Evolutionary conservation across 2,329 filamentous ascomycete species (phyloP), one percentile per base, ranked within the genome.

Genomic region (Pseudogymnoascus sp.): DNA sequence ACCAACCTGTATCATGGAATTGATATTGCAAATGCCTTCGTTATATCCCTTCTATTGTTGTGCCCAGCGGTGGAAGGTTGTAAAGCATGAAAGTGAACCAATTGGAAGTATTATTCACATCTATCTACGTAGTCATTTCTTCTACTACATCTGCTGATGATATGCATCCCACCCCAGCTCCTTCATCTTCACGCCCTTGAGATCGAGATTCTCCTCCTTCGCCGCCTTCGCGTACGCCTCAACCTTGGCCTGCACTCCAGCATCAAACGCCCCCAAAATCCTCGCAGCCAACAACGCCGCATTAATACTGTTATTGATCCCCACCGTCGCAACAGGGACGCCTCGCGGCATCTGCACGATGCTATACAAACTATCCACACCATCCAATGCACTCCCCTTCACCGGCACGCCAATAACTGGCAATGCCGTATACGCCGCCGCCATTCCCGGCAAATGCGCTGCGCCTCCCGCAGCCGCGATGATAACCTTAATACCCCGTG

Each of bases 351-450:
- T 91, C 72, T 91, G 88, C 3, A 90, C 87, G 67, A 91, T 91
- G 69, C 85, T 88, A 62, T 88, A 77, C 63, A 92, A 75, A 66
- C 84, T 87, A 72, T 92, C 89, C 65, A 87, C 77, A 2, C 89
- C 89, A 70, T 91, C 89, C 5, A 91, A 75, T 21, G 85, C 83
- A 18, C 86, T 89, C 0, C 86, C 89, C 76, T 88, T 90, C 26
- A 93, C 86, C 0, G 89, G 89, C 0, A 93, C 86, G 4, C 89
- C 89, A 64, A 93, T 90, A 2, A 92, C 89, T 0, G 89, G 89
- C 14, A 93, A 75, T 2, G 85, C 79, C 0, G 88, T 90, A 71
- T 88, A 83, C 1, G 87, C 85, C 0, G 88, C 86, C 4, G 87
- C 75, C 88, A 91, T 91, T n/a, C 89, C 88, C 0, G 88, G 88